phyloP scores from a whole-genome alignment of 169 alveolate genomes.

The Perkinsus chesapeaki region DNA sequence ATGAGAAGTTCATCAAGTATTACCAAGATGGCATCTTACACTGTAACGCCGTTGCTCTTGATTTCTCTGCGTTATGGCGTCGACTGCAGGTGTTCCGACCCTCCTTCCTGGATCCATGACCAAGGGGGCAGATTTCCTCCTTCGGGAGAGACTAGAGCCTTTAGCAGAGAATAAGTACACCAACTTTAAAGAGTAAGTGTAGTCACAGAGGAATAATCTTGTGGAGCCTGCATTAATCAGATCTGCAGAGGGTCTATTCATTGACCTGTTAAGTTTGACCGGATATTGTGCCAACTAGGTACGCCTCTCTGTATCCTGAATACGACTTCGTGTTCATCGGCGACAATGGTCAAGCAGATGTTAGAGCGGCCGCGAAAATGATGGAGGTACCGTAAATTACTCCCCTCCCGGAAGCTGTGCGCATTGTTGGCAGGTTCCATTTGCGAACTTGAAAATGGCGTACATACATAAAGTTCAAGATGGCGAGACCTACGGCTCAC shows the following conservation, averaged over 20 bases:
- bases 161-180: not conserved
- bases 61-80: not conserved
- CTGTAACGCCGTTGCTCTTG: not conserved
- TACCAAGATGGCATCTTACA: not conserved
- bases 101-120: constrained; percentile 4
- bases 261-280: not conserved
- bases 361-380: constrained; percentile 1
- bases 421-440: not conserved
- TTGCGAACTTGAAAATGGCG: not conserved
- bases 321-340: constrained; percentile 3
- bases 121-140: not conserved
- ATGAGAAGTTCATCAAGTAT: not conserved
- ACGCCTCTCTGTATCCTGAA: constrained; percentile 2
- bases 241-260: too few relatives aligned
- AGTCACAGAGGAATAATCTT: not conserved
- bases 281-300: not conserved
- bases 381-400: not conserved
- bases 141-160: not conserved
- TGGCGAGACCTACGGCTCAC: not conserved
- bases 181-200: not conserved
- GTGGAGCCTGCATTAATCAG: not conserved
- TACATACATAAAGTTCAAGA: not conserved
- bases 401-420: not conserved
- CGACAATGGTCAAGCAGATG: constrained; percentile 11
- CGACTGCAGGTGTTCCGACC: not conserved